These are phyloP conservation scores for Annona cherimola DNA, from an alignment of 164 flowering plant genomes.

Conservation along the genomic window DNA sequence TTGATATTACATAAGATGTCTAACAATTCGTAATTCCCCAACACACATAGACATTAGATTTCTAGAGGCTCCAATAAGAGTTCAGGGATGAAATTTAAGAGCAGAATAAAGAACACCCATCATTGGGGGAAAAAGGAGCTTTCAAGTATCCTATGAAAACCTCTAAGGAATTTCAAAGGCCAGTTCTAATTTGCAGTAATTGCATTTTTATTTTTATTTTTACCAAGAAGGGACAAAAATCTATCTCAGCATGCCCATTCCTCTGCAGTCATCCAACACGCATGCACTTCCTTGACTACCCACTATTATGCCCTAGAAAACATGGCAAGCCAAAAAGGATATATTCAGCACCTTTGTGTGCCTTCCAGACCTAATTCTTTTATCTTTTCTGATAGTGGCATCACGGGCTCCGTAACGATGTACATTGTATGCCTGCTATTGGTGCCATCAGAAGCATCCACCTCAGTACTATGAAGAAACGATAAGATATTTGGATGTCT, in stretches of 20 bases:
- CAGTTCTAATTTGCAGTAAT: no score
- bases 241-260: not conserved
- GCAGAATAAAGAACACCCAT: no score
- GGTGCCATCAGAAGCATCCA: slow-evolving; percentile 68
- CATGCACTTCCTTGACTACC: not conserved
- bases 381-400: slow-evolving; percentile 91
- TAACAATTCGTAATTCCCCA: no score
- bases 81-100: no score
- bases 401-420: slow-evolving; percentile 94
- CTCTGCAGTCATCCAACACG: not conserved
- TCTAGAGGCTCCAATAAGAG: no score
- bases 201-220: no score
- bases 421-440: slow-evolving; percentile 70
- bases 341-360: slow-evolving; percentile 69
- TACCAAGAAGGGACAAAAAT: no score
- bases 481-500: slow-evolving; percentile 97
- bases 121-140: no score
- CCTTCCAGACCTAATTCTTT: slow-evolving; percentile 92
- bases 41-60: no score
- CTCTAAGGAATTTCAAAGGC: no score
- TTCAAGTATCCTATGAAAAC: no score
- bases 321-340: not conserved
- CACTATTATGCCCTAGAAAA: not conserved
- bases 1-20: no score
- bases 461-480: slow-evolving; percentile 92